Evolutionary conservation across 768 basidiomycete genomes (phyloP), one percentile per base, ranked within the genome.

Genomic region (Phanerochaete sordida): DNA sequence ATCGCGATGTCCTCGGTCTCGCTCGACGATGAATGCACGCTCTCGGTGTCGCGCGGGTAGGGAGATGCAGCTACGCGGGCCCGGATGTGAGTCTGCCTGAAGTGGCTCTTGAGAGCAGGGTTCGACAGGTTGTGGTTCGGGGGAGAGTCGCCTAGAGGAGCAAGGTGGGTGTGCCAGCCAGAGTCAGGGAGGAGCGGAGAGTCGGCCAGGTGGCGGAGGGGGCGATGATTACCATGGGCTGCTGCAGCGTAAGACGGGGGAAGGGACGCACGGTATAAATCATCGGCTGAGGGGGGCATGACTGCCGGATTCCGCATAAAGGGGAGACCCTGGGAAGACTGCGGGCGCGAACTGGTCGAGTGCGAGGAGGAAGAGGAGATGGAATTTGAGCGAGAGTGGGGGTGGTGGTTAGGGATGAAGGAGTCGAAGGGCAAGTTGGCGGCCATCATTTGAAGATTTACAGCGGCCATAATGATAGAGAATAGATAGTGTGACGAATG

Each of bases 1-100:
- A 91, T 86, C 65, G 88, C 79, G 63, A 92, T 80, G 71, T 93
- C 91, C 66, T 94, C 92, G n/a, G 91, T 87, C 76, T 93, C 92
- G 75, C 86, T 88, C 56, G 90, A 91, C 45, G 90, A 92, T 12
- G 91, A 92, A 68, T 93, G 90, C 63, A 92, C 88, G 69, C 87
- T 88, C 77, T 92, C 90, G 13, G 87, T 84, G 69, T 93, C 91
- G 62, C 91, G 85, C 56, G 90, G 88, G 73, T 94, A 94, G 47
- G 91, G 53, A 56, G 91, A 92, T 28, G 91, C 86, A 46, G 86
- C 86, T 45, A 82, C 87, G 64, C 91, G 86, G 64, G 90, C 90
- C 64, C 91, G 84, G 72, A 87, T 86, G 74, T 92, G 90, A 61
- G 82, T 81, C 28, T 85, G 84, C 65, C 89, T 87, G 64, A 87